Conservation (phyloP, 1,284 basidiomycete species). For the Fomes fomentarius region DNA sequence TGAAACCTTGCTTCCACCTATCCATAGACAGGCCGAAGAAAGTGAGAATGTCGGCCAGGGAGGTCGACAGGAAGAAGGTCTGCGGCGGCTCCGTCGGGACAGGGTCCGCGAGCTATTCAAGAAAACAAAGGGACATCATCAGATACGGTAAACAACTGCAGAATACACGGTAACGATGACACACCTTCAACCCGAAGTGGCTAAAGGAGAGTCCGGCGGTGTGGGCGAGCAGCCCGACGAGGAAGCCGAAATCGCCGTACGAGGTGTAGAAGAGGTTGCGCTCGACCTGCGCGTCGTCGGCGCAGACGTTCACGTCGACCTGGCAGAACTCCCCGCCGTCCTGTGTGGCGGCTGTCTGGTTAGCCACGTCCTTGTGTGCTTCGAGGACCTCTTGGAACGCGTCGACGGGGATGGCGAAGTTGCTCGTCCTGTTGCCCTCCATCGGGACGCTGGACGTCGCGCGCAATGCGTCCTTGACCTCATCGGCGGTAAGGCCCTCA, state of each 20-base stretch:
- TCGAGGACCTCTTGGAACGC: conserved; percentile 19
- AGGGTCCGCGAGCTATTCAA: conserved; percentile 25
- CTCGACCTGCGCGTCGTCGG: conserved; percentile 49
- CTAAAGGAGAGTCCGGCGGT: conserved; percentile 54
- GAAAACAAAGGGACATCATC: neutral
- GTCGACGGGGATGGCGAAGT: conserved; percentile 57
- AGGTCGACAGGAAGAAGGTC: conserved; percentile 37
- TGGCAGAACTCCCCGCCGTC: conserved; percentile 41
- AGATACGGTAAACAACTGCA: conserved; percentile 35
- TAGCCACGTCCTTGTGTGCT: neutral
- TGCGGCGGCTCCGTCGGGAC: conserved; percentile 30
- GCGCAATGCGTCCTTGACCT: conserved; percentile 47
- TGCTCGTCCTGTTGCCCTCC: conserved; percentile 57
- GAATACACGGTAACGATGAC: conserved; percentile 7
- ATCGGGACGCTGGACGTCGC: conserved; percentile 50
- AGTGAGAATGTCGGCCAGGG: conserved; percentile 48
- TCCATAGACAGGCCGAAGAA: conserved; percentile 62
- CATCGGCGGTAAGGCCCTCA: conserved; percentile 38
- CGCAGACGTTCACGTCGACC: conserved; percentile 66
- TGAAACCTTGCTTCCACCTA: conserved; percentile 55
- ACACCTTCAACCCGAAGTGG: conserved; percentile 60
- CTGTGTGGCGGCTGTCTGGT: neutral
- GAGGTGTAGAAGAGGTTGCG: conserved; percentile 56
- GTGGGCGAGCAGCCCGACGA: conserved; percentile 56
- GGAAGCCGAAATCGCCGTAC: conserved; percentile 73